Evolutionary conservation across 805 yeast genomes (phyloP).

Genomic region (Tetrapisispora pingtungensis): DNA sequence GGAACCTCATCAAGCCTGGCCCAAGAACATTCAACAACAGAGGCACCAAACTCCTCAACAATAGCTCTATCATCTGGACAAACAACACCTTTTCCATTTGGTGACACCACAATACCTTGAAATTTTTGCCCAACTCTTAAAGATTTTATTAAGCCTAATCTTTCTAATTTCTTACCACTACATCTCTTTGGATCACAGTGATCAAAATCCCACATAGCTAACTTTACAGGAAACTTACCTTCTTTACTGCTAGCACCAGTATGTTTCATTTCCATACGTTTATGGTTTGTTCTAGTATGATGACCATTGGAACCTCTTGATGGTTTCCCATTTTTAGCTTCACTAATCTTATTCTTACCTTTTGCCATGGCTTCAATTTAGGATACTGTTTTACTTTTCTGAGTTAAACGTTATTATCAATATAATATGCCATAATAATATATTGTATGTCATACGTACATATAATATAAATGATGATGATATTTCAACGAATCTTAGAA

Average conservation of each 20-base stretch:
- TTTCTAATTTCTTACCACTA: slow-evolving; percentile 86
- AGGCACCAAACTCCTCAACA: slow-evolving; percentile 78
- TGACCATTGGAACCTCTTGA: slow-evolving; percentile 43
- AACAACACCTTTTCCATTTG: slow-evolving; percentile 82
- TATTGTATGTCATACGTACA: too few species aligned
- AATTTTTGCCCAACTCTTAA: slow-evolving; percentile 89
- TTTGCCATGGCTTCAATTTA: slow-evolving; percentile 27
- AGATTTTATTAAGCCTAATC: slow-evolving; percentile 72
- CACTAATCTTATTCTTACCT: slow-evolving; percentile 40
- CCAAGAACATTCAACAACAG: slow-evolving; percentile 98
- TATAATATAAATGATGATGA: too few species aligned
- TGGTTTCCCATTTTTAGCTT: slow-evolving; percentile 27
- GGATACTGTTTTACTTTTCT: too few species aligned
- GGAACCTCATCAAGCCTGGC: slow-evolving; percentile 97
- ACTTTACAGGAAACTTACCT: slow-evolving; percentile 59
- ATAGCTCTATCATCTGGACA: slow-evolving; percentile 77
- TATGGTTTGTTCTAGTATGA: slow-evolving; percentile 43
- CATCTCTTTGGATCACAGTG: slow-evolving; percentile 98
- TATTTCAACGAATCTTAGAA: too few species aligned
- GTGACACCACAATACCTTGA: slow-evolving; percentile 83
- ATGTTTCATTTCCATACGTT: slow-evolving; percentile 31
- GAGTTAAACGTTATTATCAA: too few species aligned
- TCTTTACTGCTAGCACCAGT: slow-evolving; percentile 22
- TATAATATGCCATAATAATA: too few species aligned
- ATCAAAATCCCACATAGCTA: slow-evolving; percentile 99